Conservation (phyloP, 208 protist species). For the Acanthamoeba divionensis region DNA sequence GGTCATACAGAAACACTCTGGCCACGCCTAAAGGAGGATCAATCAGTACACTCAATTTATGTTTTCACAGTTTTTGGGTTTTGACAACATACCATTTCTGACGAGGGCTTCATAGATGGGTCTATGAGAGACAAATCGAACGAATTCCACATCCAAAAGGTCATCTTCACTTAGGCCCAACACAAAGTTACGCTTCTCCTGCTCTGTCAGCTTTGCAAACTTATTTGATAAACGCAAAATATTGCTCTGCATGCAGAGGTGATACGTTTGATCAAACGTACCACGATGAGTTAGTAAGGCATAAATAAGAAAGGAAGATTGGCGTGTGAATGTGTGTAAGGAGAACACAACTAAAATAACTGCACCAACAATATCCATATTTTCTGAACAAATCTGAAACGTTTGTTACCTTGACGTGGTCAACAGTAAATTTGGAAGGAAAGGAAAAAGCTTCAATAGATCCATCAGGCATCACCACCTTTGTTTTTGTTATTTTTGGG, state of each 20-base stretch:
- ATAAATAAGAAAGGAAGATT: too few relatives aligned
- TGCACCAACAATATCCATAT: too few relatives aligned
- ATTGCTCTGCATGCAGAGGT: background rate
- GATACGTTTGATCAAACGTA: too few relatives aligned
- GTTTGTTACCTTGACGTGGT: slow-evolving; percentile 25
- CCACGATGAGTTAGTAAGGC: too few relatives aligned
- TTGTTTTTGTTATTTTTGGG: too few relatives aligned
- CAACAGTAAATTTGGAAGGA: slow-evolving; percentile 29
- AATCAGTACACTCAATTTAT: too few relatives aligned
- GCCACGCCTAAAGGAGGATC: too few relatives aligned
- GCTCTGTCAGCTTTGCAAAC: background rate
- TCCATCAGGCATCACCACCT: background rate
- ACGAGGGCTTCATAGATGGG: slow-evolving; percentile 28
- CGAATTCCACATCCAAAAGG: slow-evolving; percentile 14
- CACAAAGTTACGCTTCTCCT: background rate
- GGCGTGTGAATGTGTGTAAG: too few relatives aligned
- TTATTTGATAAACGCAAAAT: background rate
- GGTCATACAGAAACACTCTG: too few relatives aligned
- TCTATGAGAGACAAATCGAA: slow-evolving; percentile 19
- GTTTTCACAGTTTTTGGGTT: too few relatives aligned
- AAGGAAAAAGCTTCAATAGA: background rate
- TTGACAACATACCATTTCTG: background rate
- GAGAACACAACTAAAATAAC: too few relatives aligned
- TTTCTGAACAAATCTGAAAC: too few relatives aligned
- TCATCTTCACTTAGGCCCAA: slow-evolving; percentile 3